Percentiles rank a stretch among this genome's conserved stretches.
phyloP scores from a whole-genome alignment of 345 rosid species.

The Raphanus sativus region DNA sequence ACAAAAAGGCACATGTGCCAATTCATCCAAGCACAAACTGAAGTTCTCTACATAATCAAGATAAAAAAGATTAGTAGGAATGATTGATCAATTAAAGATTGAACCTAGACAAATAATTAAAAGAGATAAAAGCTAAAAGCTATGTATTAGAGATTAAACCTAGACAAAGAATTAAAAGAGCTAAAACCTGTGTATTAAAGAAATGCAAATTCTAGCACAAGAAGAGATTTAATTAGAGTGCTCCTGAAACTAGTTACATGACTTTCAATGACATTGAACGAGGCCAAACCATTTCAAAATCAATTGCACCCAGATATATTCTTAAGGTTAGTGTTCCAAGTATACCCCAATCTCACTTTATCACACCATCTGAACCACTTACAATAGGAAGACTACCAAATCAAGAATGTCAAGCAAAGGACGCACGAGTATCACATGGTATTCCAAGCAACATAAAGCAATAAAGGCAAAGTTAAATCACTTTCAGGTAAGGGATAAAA shows the following conservation, averaged over 20 bases:
- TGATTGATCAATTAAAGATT: background rate
- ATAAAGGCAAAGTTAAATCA: constrained; percentile 26
- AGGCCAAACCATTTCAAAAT: background rate
- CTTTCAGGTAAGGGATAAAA: constrained; percentile 27
- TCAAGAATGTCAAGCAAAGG: constrained; percentile 20
- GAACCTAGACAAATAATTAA: constrained; percentile 5
- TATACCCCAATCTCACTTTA: too few relatives aligned
- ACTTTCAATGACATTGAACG: constrained; percentile 12
- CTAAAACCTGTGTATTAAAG: constrained; percentile 3
- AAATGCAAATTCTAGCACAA: constrained; percentile 17
- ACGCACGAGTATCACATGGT: constrained; percentile 33
- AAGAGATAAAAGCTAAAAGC: background rate
- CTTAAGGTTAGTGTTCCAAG: constrained; percentile 1
- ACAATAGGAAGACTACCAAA: constrained; percentile 13
- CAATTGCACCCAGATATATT: constrained; percentile 19
- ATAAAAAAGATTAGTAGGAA: constrained; percentile 12
- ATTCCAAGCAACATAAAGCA: constrained; percentile 25
- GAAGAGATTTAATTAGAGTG: background rate
- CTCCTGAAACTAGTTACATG: constrained; percentile 14
- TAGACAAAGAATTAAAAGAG: constrained; percentile 4
- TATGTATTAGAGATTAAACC: background rate
- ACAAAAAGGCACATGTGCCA: background rate
- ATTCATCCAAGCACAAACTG: background rate
- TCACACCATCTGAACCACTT: too few relatives aligned
- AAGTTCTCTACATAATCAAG: background rate